These are phyloP conservation scores for Suillus subaureus DNA, from an alignment of 768 basidiomycete species.

Conservation along the genomic window DNA sequence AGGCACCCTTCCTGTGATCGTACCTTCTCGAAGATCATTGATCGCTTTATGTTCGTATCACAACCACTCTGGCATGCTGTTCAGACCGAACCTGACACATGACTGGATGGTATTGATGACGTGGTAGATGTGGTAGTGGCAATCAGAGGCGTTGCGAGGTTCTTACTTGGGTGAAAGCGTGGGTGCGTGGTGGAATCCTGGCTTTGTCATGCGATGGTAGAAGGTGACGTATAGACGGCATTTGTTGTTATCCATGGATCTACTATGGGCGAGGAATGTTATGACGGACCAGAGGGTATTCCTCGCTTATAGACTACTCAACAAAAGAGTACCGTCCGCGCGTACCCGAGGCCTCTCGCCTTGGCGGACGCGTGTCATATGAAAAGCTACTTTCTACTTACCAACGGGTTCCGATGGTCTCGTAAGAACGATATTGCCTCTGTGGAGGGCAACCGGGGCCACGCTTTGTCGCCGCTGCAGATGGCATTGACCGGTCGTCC, in stretches of 20 bases:
- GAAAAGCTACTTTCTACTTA: not conserved
- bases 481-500: not conserved
- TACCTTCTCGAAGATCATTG: not conserved
- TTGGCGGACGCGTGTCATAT: not conserved
- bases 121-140: not conserved
- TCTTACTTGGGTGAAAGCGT: not conserved
- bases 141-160: not conserved
- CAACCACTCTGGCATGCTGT: not conserved
- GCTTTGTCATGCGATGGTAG: not conserved
- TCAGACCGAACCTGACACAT: not conserved
- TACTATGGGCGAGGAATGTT: not conserved
- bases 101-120: not conserved
- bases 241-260: not conserved
- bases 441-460: not conserved
- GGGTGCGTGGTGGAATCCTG: not conserved
- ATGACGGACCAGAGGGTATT: not conserved
- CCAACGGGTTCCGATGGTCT: not conserved
- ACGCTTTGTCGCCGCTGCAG: not conserved
- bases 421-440: not conserved
- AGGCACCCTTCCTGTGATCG: not conserved
- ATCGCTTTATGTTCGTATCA: not conserved
- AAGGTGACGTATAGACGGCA: not conserved
- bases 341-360: not conserved
- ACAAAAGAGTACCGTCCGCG: not conserved
- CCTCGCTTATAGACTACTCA: not conserved